Evolutionary conservation across 345 rosid genomes (phyloP).

Genomic region (Aurinia saxatilis): DNA sequence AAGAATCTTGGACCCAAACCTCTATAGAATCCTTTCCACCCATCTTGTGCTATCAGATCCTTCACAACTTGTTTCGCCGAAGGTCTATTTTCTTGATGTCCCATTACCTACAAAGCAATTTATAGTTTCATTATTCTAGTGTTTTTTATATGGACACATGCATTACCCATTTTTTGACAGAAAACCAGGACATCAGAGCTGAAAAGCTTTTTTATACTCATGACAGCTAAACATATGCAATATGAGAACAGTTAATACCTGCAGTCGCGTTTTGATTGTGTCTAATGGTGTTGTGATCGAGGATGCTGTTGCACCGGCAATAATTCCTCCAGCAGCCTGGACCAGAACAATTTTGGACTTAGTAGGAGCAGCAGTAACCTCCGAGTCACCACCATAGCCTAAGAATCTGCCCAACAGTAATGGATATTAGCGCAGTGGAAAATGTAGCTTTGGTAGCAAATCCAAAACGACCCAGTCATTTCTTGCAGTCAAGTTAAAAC

Average conservation of each 20-base stretch:
- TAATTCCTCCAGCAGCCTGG: constrained; percentile 88
- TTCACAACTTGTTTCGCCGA: constrained; percentile 64
- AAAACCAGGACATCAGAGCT: neutral
- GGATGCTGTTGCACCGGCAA: constrained; percentile 95
- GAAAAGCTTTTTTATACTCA: neutral
- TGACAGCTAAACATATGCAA: neutral
- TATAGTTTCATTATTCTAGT: neutral
- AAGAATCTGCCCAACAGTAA: constrained; percentile 46
- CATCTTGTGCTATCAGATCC: constrained; percentile 70
- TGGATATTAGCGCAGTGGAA: constrained; percentile 7
- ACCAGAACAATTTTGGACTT: constrained; percentile 52
- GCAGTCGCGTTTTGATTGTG: constrained; percentile 91
- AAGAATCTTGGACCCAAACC: constrained; percentile 95
- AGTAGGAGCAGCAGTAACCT: constrained; percentile 43
- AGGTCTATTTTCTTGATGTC: constrained; percentile 62
- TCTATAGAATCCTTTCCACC: constrained; percentile 90
- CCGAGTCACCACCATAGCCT: constrained; percentile 48
- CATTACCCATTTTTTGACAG: neutral
- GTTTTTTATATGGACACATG: neutral
- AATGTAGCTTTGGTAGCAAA: constrained; percentile 1
- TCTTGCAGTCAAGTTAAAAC: neutral
- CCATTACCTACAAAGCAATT: constrained; percentile 54
- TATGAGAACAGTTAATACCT: constrained; percentile 38
- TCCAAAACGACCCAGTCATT: neutral
- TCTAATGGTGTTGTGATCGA: constrained; percentile 91